Conservation (phyloP, 2,329 filamentous ascomycete species). For the Metarhizium humberi region DNA sequence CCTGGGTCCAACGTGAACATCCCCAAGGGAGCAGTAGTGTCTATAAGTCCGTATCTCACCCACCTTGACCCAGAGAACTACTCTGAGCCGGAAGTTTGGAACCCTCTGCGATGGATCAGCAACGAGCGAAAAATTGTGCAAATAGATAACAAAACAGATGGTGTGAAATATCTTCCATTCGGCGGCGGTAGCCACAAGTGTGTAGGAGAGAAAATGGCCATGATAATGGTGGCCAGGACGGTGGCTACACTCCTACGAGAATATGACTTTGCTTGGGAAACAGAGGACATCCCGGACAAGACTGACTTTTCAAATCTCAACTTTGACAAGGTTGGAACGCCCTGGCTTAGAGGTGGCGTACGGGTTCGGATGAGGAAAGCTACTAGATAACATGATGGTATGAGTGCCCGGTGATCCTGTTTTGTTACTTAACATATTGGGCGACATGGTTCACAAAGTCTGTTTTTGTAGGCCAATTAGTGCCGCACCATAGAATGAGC, state of each 20-base stretch:
- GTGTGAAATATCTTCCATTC: no score
- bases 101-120: slow-evolving; percentile 4
- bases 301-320: slow-evolving; percentile 1
- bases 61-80: slow-evolving; percentile 9
- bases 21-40: slow-evolving; percentile 8
- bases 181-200: no score
- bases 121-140: no score
- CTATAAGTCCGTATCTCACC: slow-evolving; percentile 8
- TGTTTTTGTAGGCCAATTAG: no score
- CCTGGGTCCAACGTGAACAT: slow-evolving; percentile 3
- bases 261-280: slow-evolving; percentile 11
- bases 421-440: no score
- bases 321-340: slow-evolving; percentile 9
- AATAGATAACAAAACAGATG: no score
- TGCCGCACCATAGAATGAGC: no score
- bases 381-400: no score
- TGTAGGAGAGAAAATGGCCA: no score
- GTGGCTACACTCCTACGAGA: neutral
- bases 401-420: no score
- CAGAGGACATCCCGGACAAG: neutral
- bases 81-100: slow-evolving; percentile 7
- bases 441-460: no score
- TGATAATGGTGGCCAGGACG: no score
- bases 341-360: slow-evolving; percentile 9
- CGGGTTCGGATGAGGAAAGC: neutral